Conservation (phyloP, 768 basidiomycete species). For the Kwoniella europaea region DNA sequence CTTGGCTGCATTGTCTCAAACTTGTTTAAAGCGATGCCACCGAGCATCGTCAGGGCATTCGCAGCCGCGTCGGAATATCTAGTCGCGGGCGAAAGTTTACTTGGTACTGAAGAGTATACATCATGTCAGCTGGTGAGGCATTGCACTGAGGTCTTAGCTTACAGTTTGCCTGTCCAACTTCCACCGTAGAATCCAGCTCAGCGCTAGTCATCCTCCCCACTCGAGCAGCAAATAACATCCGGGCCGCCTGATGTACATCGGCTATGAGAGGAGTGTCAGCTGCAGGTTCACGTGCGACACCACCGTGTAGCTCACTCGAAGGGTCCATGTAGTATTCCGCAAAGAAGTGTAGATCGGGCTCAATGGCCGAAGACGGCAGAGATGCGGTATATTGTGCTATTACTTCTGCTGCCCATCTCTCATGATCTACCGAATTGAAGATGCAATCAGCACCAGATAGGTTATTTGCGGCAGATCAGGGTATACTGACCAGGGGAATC, state of each 20-base stretch:
- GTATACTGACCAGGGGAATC: conserved; percentile 68
- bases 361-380: conserved; percentile 66
- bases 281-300: background rate
- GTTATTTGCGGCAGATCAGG: background rate
- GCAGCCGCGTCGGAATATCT: conserved; percentile 66
- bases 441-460: background rate
- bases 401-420: conserved; percentile 72
- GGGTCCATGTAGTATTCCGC: conserved; percentile 77
- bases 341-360: conserved; percentile 74
- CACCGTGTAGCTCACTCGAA: conserved; percentile 63
- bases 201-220: conserved; percentile 72
- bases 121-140: background rate
- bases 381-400: conserved; percentile 81
- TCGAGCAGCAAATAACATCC: conserved; percentile 76
- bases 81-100: conserved; percentile 68
- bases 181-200: conserved; percentile 67
- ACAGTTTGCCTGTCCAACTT: conserved; percentile 56
- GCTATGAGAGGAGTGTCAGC: conserved; percentile 58
- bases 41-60: conserved; percentile 77
- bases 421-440: conserved; percentile 64
- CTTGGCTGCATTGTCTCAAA: conserved; percentile 74
- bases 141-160: background rate
- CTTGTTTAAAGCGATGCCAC: conserved; percentile 79
- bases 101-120: conserved; percentile 13
- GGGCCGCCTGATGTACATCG: conserved; percentile 77